phyloP scores from a whole-genome alignment of 2,329 filamentous ascomycete genomes.

The Cercospora brassicicola region DNA sequence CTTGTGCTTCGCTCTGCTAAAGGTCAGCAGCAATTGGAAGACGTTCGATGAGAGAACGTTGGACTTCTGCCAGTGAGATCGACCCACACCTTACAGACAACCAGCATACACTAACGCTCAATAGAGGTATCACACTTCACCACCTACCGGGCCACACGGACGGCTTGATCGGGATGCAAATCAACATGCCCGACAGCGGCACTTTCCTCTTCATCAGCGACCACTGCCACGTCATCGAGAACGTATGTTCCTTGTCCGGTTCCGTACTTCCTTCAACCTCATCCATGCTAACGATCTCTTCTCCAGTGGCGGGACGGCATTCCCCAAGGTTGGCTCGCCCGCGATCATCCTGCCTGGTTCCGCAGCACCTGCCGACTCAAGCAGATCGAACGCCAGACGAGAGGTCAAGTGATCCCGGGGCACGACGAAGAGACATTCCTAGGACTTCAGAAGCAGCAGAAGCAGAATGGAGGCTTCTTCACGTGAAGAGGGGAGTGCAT shows the following conservation, averaged over 20 bases:
- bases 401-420: conserved; percentile 39
- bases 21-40: conserved; percentile 37
- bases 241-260: conserved; percentile 26
- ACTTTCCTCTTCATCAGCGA: conserved; percentile 40
- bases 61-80: conserved; percentile 37
- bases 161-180: conserved; percentile 41
- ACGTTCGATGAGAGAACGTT: conserved; percentile 40
- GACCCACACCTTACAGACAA: background rate
- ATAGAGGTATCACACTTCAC: conserved; percentile 38
- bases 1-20: background rate
- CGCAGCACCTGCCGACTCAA: conserved; percentile 39
- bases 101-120: conserved; percentile 2
- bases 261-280: background rate
- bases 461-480: conserved; percentile 25
- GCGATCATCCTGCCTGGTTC: conserved; percentile 41
- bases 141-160: conserved; percentile 42
- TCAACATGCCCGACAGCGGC: conserved; percentile 39
- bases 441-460: conserved; percentile 19
- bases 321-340: conserved; percentile 41
- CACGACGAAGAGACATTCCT: conserved; percentile 40
- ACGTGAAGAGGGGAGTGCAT: conserved; percentile 13
- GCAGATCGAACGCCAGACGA: conserved; percentile 35
- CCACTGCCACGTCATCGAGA: conserved; percentile 42
- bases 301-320: conserved; percentile 39
- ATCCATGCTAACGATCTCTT: background rate